phyloP scores from a whole-genome alignment of 2,329 filamentous ascomycete genomes.

The Talaromyces islandicus region DNA sequence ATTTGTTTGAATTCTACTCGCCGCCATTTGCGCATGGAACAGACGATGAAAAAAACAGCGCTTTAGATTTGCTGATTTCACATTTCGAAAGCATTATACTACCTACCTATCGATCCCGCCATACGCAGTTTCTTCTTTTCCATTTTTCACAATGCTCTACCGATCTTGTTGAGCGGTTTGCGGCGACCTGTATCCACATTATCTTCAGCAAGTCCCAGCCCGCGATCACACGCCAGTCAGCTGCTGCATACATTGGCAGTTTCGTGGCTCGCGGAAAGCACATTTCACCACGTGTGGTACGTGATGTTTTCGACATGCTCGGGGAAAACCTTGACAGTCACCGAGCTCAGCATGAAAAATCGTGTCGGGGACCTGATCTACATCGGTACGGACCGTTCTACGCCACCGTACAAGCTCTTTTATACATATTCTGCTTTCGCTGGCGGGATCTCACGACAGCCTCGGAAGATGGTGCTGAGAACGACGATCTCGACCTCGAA shows the following conservation, averaged over 20 bases:
- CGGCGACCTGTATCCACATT: slow-evolving; percentile 67
- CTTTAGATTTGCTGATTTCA: slow-evolving; percentile 71
- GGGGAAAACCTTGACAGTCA: slow-evolving; percentile 71
- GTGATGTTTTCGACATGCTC: slow-evolving; percentile 73
- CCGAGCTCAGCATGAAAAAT: slow-evolving; percentile 63
- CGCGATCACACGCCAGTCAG: slow-evolving; percentile 70
- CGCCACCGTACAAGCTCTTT: slow-evolving; percentile 75
- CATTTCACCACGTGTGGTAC: slow-evolving; percentile 69
- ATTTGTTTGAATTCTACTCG: slow-evolving; percentile 78
- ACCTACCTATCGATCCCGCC: slow-evolving; percentile 83
- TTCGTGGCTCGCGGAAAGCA: slow-evolving; percentile 88
- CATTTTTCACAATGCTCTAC: slow-evolving; percentile 84
- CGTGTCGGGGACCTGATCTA: slow-evolving; percentile 78
- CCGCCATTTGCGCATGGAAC: slow-evolving; percentile 65
- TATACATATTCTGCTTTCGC: slow-evolving; percentile 97
- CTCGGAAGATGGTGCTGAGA: slow-evolving; percentile 46
- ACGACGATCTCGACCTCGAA: slow-evolving; percentile 54
- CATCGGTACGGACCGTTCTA: slow-evolving; percentile 81
- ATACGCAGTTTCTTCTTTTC: slow-evolving; percentile 93
- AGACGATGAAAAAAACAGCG: slow-evolving; percentile 62
- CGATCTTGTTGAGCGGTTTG: slow-evolving; percentile 73
- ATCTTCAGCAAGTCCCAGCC: slow-evolving; percentile 65
- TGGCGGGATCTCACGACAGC: slow-evolving; percentile 81
- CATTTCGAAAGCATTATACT: slow-evolving; percentile 87
- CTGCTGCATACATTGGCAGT: slow-evolving; percentile 86